Conservation (phyloP, 2,329 filamentous ascomycete species). For the Aureobasidium subglaciale region DNA sequence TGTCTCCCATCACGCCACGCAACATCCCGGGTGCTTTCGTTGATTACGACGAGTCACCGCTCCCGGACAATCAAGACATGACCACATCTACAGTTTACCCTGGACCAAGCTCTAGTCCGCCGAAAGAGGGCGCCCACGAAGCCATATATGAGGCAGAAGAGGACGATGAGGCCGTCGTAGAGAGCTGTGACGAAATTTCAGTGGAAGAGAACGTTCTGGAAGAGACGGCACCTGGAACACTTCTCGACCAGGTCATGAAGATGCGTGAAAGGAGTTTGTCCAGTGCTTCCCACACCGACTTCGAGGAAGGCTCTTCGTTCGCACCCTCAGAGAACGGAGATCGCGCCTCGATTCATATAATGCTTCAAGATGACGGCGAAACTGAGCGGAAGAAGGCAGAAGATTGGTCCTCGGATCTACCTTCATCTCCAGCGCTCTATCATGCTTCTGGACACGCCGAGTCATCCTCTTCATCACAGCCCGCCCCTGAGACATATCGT, state of each 20-base stretch:
- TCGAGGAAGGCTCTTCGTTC: conserved; percentile 23
- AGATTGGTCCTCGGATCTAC: conserved; percentile 1
- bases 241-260: conserved; percentile 25
- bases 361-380: conserved; percentile 27
- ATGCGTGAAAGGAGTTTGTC: conserved; percentile 27
- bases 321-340: conserved; percentile 17
- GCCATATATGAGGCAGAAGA: neutral
- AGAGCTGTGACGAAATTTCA: neutral
- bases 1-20: conserved; percentile 1
- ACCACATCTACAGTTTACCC: neutral
- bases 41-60: neutral
- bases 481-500: neutral
- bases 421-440: neutral
- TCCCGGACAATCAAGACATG: neutral
- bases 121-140: neutral
- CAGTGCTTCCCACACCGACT: conserved; percentile 26
- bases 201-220: neutral
- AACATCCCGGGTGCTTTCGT: conserved; percentile 6
- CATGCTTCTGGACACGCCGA: neutral
- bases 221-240: neutral
- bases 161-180: neutral
- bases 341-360: conserved; percentile 30
- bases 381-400: conserved; percentile 12
- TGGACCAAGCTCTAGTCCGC: neutral
- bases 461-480: neutral